These are phyloP conservation scores for Penicillium manginii DNA, from an alignment of 495 filamentous ascomycete genomes.

Conservation along the genomic window DNA sequence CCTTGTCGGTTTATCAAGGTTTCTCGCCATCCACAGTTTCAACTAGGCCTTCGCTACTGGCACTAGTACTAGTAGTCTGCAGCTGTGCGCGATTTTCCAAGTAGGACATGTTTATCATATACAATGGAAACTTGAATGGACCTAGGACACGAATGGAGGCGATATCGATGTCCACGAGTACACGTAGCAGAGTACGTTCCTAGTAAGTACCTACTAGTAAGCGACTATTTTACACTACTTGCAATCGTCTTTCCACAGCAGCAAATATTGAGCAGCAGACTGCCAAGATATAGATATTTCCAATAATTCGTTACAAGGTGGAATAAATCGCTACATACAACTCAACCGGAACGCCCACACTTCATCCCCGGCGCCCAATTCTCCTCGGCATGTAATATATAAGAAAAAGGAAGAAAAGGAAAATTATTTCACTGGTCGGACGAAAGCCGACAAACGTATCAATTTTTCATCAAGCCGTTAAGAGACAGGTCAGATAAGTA, in stretches of 20 bases:
- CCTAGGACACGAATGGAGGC: no score
- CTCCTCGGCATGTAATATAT: constrained; percentile 21
- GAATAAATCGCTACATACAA: constrained; percentile 37
- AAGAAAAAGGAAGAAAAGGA: constrained; percentile 6
- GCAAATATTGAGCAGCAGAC: neutral
- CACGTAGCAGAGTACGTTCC: no score
- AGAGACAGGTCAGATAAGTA: neutral
- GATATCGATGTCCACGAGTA: no score
- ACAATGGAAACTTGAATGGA: no score
- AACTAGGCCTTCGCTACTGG: neutral
- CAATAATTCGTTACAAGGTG: constrained; percentile 31
- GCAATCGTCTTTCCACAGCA: neutral
- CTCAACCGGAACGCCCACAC: constrained; percentile 22
- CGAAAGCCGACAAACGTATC: constrained; percentile 4
- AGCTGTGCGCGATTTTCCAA: no score
- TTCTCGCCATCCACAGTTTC: neutral
- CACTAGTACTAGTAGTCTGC: no score
- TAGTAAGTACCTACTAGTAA: no score
- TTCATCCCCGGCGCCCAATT: constrained; percentile 28
- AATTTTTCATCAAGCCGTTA: constrained; percentile 8
- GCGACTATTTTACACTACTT: no score
- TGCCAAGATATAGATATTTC: constrained; percentile 23
- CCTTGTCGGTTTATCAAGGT: neutral
- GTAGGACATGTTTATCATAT: no score
- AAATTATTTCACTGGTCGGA: constrained; percentile 8